Evolutionary conservation across 2,329 filamentous ascomycete species (phyloP).

Genomic region (Fusarium xyrophilum): DNA sequence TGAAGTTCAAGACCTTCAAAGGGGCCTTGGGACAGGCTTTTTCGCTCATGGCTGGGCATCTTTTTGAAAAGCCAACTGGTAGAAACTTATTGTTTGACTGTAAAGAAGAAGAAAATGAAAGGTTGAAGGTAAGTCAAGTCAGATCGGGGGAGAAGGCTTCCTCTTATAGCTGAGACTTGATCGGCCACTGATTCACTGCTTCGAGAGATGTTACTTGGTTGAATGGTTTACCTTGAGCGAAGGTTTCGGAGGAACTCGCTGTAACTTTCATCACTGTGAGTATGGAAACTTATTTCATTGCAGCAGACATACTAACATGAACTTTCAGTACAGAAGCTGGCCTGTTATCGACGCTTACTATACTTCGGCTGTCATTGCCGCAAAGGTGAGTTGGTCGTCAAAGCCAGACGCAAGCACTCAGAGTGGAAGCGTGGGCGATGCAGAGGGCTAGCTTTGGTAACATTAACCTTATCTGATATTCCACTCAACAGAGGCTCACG

Average conservation of each 20-base stretch:
- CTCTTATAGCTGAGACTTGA: too few relatives aligned
- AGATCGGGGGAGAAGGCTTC: too few relatives aligned
- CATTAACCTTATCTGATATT: rapidly evolving
- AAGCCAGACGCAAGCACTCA: rapidly evolving
- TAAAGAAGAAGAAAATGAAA: too few relatives aligned
- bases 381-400: neutral
- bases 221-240: neutral
- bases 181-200: too few relatives aligned
- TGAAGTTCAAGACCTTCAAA: too few relatives aligned
- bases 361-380: conserved; percentile 15
- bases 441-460: neutral
- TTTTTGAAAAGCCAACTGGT: too few relatives aligned
- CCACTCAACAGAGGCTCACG: rapidly evolving
- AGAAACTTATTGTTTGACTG: too few relatives aligned
- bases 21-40: too few relatives aligned
- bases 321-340: conserved; percentile 2
- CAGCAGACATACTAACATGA: neutral
- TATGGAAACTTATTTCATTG: neutral
- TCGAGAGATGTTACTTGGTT: conserved; percentile 16
- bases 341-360: neutral
- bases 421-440: neutral
- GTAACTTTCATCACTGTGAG: conserved; percentile 1
- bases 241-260: conserved; percentile 2
- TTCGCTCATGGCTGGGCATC: too few relatives aligned
- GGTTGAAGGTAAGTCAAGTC: too few relatives aligned